Base-by-base conservation (phyloP, 2,329 filamentous ascomycete species). In the Talaromyces sp. region DNA sequence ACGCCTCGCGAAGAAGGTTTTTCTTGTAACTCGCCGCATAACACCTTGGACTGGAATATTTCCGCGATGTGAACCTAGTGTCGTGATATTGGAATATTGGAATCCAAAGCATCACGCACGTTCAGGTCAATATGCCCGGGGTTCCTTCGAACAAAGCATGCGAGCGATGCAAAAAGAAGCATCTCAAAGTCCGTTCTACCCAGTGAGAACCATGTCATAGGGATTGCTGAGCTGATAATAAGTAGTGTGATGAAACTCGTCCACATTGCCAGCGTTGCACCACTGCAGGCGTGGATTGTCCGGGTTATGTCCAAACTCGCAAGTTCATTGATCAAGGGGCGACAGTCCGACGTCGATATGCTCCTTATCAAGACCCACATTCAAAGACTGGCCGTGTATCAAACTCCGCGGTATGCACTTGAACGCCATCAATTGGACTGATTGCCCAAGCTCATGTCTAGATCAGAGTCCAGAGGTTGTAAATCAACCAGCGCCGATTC, bases 281-380 rank as follows among this genome's bases (percentile, higher is more conserved):
- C 19, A 43, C 24, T 16, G 40, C 24, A 13, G 40, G 14, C 11
- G n/a, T 30, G 24, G 24, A 43, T 16, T 43, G 40, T 17, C 71
- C 72, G 0, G 73, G 73, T n/a, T 76, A 75, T 66, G 68, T 74
- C 17, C 70, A 74, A 48, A 74, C 68, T 19, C 72, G 73, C 51
- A 75, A 75, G 39, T 76, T 76, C 51, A 73, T 76, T 42, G 73
- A 76, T 47, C 72, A 76, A 51, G 72, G 73, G 5, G 69, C 71
- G 19, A 71, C 72, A 16, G 70, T 76, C 20, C 67, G 73, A 43
- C 69, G 69, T 14, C 64, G 71, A 29, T 73, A 71, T 65, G 70
- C 70, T 48, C 71, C 71, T 17, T 73, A 73, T 56, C 65, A 68
- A 33, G 66, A 70, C n/a, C 35, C 30, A 20, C 55, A 55, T 17